These are phyloP conservation scores for Cladosporium velox DNA, from an alignment of 2,329 filamentous ascomycete genomes.

Conservation along the genomic window DNA sequence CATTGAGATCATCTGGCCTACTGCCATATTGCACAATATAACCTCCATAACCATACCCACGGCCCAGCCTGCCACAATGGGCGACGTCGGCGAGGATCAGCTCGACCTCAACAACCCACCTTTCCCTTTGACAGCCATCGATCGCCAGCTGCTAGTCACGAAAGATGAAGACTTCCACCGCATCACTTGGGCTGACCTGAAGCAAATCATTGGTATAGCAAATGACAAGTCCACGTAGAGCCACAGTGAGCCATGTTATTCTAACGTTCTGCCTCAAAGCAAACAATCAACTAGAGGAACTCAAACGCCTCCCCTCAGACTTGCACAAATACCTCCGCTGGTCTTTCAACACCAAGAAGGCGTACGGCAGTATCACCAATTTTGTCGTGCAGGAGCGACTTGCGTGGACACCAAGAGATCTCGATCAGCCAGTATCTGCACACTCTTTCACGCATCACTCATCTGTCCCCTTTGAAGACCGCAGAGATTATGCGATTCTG, in stretches of 20 bases:
- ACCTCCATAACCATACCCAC: background rate
- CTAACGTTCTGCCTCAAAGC: slow-evolving; percentile 28
- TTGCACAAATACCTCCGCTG: slow-evolving; percentile 62
- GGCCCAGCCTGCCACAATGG: slow-evolving; percentile 20
- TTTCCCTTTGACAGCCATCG: slow-evolving; percentile 53
- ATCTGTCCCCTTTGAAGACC: slow-evolving; percentile 55
- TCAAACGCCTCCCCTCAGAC: slow-evolving; percentile 62
- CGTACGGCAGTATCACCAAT: slow-evolving; percentile 58
- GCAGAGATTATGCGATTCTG: slow-evolving; percentile 58
- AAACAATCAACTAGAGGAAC: slow-evolving; percentile 55
- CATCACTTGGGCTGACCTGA: slow-evolving; percentile 56
- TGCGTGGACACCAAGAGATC: slow-evolving; percentile 47
- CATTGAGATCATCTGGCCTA: background rate
- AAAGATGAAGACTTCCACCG: slow-evolving; percentile 55
- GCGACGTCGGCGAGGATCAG: slow-evolving; percentile 29
- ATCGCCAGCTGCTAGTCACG: slow-evolving; percentile 52
- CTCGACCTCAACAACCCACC: slow-evolving; percentile 37
- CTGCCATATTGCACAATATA: background rate
- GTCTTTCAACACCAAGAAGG: slow-evolving; percentile 55
- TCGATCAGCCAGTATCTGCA: slow-evolving; percentile 1
- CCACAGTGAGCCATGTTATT: slow-evolving; percentile 16
- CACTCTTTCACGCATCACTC: slow-evolving; percentile 48
- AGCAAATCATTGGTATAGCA: slow-evolving; percentile 52
- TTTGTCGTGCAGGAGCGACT: slow-evolving; percentile 60
- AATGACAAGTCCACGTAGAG: background rate